Percentiles rank a stretch among this genome's conserved stretches.
Conservation (phyloP, 2,329 filamentous ascomycete species). For the Xylariaceae sp. region DNA sequence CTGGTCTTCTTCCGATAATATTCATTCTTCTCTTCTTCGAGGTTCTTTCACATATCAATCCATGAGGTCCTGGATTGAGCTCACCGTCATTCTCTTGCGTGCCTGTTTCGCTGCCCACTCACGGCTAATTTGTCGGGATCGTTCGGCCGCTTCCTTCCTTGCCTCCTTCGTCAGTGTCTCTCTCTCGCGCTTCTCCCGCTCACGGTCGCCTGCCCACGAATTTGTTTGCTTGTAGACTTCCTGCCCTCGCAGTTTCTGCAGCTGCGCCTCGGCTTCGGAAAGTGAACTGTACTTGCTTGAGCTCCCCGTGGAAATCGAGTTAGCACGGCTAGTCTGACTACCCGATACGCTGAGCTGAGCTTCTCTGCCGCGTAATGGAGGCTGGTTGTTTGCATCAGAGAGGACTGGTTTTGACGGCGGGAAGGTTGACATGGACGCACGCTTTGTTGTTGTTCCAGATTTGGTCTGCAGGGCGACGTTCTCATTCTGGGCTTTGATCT, state of each 20-base stretch:
- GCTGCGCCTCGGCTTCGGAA: slow-evolving; percentile 45
- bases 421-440: slow-evolving; percentile 18
- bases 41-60: slow-evolving; percentile 3
- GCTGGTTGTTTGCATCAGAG: slow-evolving; percentile 25
- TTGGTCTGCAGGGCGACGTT: slow-evolving; percentile 8
- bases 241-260: slow-evolving; percentile 49
- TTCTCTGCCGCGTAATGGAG: slow-evolving; percentile 22
- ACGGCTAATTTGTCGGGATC: slow-evolving; percentile 53
- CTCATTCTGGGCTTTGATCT: slow-evolving; percentile 34
- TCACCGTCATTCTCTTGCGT: slow-evolving; percentile 31
- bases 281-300: slow-evolving; percentile 42
- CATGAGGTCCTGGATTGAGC: slow-evolving; percentile 19
- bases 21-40: neutral
- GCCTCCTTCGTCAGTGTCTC: slow-evolving; percentile 51
- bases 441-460: slow-evolving; percentile 21
- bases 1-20: too few species aligned
- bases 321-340: slow-evolving; percentile 30
- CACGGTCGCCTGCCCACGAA: slow-evolving; percentile 40
- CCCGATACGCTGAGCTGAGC: slow-evolving; percentile 12
- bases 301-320: slow-evolving; percentile 44
- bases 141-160: slow-evolving; percentile 57
- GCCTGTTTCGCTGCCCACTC: slow-evolving; percentile 60
- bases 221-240: slow-evolving; percentile 53
- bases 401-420: slow-evolving; percentile 27
- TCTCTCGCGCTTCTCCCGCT: slow-evolving; percentile 50